Percentiles rank a stretch among this genome's conserved stretches.
Evolutionary conservation across 1,139 yeast genomes (phyloP).

Genomic region (Yamadazyma diospyri): DNA sequence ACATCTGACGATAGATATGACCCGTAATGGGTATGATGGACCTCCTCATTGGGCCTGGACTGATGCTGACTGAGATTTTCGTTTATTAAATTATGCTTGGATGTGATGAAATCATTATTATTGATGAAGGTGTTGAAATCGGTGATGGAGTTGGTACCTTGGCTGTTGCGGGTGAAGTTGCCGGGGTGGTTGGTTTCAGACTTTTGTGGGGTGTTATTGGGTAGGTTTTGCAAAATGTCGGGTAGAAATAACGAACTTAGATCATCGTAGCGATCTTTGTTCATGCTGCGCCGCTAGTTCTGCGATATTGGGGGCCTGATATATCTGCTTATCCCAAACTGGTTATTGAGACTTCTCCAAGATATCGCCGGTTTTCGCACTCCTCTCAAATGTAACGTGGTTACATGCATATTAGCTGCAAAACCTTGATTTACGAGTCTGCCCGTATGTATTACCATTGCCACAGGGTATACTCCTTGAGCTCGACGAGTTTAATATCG

Average conservation of each 20-base stretch:
- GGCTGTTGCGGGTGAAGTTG: not conserved
- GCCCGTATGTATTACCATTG: too few relatives aligned
- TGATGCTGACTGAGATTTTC: not conserved
- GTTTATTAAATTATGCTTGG: constrained; percentile 7
- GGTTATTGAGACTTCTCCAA: too few relatives aligned
- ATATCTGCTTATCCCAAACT: too few relatives aligned
- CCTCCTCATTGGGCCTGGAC: not conserved
- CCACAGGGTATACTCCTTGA: too few relatives aligned
- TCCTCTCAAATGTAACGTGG: too few relatives aligned
- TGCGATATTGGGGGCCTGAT: too few relatives aligned
- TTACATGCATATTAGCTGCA: too few relatives aligned
- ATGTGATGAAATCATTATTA: constrained; percentile 22
- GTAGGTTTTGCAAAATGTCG: constrained; percentile 32
- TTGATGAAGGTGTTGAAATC: constrained; percentile 22
- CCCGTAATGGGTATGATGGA: constrained; percentile 6
- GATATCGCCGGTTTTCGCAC: too few relatives aligned
- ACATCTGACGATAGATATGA: constrained; percentile 1
- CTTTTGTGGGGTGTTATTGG: constrained; percentile 2
- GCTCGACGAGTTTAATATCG: too few relatives aligned
- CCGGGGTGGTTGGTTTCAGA: constrained; percentile 4
- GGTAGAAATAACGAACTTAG: constrained; percentile 43
- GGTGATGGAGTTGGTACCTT: constrained; percentile 9
- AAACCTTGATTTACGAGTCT: too few relatives aligned
- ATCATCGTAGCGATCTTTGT: constrained; percentile 29
- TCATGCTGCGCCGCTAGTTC: too few relatives aligned